Conservation (phyloP, 495 filamentous ascomycete species). For the Xylaria cubensis region DNA sequence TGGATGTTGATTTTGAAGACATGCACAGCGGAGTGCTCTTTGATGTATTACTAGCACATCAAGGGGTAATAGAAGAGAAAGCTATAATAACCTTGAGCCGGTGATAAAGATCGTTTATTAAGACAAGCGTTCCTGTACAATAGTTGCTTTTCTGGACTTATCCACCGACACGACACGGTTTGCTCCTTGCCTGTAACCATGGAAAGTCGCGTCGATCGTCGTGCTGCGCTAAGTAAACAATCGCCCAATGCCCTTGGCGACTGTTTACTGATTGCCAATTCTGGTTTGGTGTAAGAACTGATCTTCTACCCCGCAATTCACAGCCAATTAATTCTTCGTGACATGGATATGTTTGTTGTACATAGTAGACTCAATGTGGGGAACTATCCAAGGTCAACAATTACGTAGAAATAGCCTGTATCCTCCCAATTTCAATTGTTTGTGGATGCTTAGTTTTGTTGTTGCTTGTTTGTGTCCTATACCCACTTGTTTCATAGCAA, state of each 20-base stretch:
- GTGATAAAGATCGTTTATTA: neutral
- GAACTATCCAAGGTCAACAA: neutral
- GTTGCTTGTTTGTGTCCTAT: neutral
- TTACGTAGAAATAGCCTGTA: neutral
- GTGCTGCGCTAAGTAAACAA: conserved; percentile 27
- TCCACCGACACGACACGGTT: conserved; percentile 20
- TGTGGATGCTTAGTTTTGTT: neutral
- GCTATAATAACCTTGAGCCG: neutral
- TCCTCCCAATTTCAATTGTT: neutral
- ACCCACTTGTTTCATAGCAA: neutral
- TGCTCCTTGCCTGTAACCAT: conserved; percentile 3
- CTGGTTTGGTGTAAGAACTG: neutral
- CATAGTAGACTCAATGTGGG: neutral
- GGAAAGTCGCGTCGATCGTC: conserved; percentile 19
- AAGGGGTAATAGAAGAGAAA: neutral
- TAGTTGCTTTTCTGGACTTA: neutral
- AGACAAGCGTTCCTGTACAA: neutral
- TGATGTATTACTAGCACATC: neutral
- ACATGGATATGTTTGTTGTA: conserved; percentile 9
- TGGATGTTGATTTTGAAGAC: neutral
- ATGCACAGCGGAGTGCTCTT: neutral
- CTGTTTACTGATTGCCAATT: conserved; percentile 24
- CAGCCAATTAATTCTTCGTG: conserved; percentile 11
- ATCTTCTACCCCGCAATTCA: neutral
- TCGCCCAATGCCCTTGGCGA: neutral